phyloP scores from a whole-genome alignment of 78 protist species.

The Cyanophora paradoxa region DNA sequence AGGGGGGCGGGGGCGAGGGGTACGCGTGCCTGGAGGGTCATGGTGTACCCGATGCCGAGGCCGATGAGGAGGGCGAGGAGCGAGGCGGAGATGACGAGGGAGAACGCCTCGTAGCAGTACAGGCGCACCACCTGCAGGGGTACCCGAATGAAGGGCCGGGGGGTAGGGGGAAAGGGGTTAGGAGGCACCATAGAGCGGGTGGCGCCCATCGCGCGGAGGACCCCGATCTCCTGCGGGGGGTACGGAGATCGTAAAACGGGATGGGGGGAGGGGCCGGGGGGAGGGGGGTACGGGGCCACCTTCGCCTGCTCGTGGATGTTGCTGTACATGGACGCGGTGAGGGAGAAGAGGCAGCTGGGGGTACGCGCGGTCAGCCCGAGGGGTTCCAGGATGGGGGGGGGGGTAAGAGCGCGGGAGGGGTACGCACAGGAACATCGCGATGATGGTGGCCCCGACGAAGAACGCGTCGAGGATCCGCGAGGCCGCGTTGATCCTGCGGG shows the following conservation, averaged over 20 bases:
- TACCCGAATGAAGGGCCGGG: not conserved
- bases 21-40: not conserved
- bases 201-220: slow-evolving; percentile 71
- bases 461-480: slow-evolving; percentile 45
- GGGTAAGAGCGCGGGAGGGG: too few relatives aligned
- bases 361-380: too few relatives aligned
- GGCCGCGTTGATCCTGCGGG: slow-evolving; percentile 38
- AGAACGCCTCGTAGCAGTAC: slow-evolving; percentile 81
- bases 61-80: slow-evolving; percentile 56
- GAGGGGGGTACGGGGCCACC: too few relatives aligned
- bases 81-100: slow-evolving; percentile 73
- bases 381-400: too few relatives aligned
- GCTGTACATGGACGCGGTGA: slow-evolving; percentile 65
- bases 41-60: slow-evolving; percentile 57
- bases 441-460: slow-evolving; percentile 63
- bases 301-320: slow-evolving; percentile 78
- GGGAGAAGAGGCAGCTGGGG: slow-evolving; percentile 19
- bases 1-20: too few relatives aligned
- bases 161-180: too few relatives aligned
- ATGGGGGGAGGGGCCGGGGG: too few relatives aligned
- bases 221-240: slow-evolving; percentile 86
- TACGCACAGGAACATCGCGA: slow-evolving; percentile 79
- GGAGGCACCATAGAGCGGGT: too few relatives aligned
- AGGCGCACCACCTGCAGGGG: slow-evolving; percentile 34
- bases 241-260: too few relatives aligned